phyloP scores from a whole-genome alignment of 306 rosid species.

The Ziziphus jujuba region DNA sequence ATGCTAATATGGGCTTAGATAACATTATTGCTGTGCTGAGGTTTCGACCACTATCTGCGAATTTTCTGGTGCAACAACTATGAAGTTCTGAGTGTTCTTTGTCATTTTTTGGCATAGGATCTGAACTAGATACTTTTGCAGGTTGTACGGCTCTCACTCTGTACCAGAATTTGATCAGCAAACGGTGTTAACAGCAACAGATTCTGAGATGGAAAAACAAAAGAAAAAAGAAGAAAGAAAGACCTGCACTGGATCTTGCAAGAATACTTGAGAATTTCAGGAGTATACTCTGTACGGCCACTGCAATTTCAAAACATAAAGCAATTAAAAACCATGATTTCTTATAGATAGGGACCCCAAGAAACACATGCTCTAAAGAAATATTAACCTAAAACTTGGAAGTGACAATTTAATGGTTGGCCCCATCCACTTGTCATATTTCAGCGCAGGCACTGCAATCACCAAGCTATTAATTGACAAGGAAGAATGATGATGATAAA shows the following conservation, averaged over 20 bases:
- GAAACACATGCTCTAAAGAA: slow-evolving; percentile 4
- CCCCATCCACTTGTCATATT: slow-evolving; percentile 57
- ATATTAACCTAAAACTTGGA: slow-evolving; percentile 85
- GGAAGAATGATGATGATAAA: background rate
- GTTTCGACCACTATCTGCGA: slow-evolving; percentile 28
- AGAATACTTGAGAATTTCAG: slow-evolving; percentile 79
- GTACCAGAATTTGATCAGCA: slow-evolving; percentile 5
- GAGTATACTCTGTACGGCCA: slow-evolving; percentile 61
- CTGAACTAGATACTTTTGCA: slow-evolving; percentile 40
- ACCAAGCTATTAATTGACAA: slow-evolving; percentile 15
- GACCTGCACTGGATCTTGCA: slow-evolving; percentile 86
- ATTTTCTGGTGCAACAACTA: slow-evolving; percentile 15
- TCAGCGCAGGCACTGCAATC: slow-evolving; percentile 49
- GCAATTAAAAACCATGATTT: background rate
- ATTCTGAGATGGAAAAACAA: background rate
- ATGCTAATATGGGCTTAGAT: slow-evolving; percentile 79
- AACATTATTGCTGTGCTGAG: slow-evolving; percentile 54
- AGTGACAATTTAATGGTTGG: slow-evolving; percentile 75
- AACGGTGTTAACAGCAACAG: background rate
- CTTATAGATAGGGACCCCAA: background rate
- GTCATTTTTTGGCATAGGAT: slow-evolving; percentile 23
- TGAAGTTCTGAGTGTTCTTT: slow-evolving; percentile 20
- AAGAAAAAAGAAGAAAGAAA: background rate
- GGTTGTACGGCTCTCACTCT: slow-evolving; percentile 83
- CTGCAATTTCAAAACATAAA: slow-evolving; percentile 44